Percentiles rank a stretch among this genome's conserved stretches.
Evolutionary conservation across 2,329 filamentous ascomycete genomes (phyloP).

Genomic region (Trichoderma cornu-damae): DNA sequence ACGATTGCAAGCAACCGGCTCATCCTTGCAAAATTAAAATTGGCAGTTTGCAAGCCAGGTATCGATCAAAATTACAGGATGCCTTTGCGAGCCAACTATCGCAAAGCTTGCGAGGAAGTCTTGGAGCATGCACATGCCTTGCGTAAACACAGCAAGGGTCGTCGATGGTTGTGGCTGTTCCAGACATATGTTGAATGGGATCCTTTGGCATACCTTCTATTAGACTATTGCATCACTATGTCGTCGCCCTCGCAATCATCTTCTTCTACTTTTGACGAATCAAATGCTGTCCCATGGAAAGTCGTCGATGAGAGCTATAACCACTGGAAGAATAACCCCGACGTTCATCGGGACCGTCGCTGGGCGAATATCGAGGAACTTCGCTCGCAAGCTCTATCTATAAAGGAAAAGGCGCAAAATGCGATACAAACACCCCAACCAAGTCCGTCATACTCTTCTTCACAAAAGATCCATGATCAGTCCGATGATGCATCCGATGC

Average conservation of each 20-base stretch:
- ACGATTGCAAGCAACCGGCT: background rate
- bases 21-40: background rate
- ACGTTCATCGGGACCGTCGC: slow-evolving; percentile 11
- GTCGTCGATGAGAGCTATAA: slow-evolving; percentile 15
- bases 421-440: background rate
- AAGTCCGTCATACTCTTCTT: background rate
- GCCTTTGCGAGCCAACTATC: background rate
- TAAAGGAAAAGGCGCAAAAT: background rate
- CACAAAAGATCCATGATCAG: background rate
- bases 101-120: slow-evolving; percentile 13
- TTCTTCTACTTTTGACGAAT: too few species aligned
- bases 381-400: background rate
- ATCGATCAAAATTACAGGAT: slow-evolving; percentile 46
- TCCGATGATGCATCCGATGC: background rate
- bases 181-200: slow-evolving; percentile 62
- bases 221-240: slow-evolving; percentile 45
- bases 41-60: slow-evolving; percentile 23
- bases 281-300: background rate
- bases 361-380: slow-evolving; percentile 19
- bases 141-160: slow-evolving; percentile 16
- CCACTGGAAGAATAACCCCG: slow-evolving; percentile 12
- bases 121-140: slow-evolving; percentile 9
- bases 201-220: slow-evolving; percentile 56
- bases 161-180: slow-evolving; percentile 61
- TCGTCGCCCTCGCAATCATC: slow-evolving; percentile 9